Evolutionary conservation across 306 rosid species (phyloP).

Genomic region (Dicorynia guianensis): DNA sequence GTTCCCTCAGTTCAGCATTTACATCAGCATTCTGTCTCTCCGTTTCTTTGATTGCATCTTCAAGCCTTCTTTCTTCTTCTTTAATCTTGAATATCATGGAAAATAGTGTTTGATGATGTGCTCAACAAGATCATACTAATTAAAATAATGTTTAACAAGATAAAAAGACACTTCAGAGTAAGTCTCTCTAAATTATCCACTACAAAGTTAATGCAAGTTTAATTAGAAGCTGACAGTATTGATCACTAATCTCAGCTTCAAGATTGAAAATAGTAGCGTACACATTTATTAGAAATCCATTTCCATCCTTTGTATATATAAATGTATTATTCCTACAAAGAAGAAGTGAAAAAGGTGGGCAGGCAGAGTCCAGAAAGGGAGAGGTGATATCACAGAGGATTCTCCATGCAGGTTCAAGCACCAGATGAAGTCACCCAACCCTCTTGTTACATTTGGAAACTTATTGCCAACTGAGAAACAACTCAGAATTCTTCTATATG

Average conservation of each 20-base stretch:
- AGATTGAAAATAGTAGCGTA: conserved; percentile 15
- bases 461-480: background rate
- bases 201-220: conserved; percentile 3
- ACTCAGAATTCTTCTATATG: background rate
- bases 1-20: conserved; percentile 80
- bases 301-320: conserved; percentile 1
- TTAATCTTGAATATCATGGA: conserved; percentile 67
- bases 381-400: background rate
- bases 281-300: background rate
- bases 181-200: conserved; percentile 12
- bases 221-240: conserved; percentile 15
- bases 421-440: conserved; percentile 22
- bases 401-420: background rate
- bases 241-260: conserved; percentile 9
- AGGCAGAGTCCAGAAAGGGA: background rate
- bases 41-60: conserved; percentile 84
- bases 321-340: conserved; percentile 3
- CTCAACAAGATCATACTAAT: conserved; percentile 37
- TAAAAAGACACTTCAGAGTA: conserved; percentile 8
- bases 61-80: conserved; percentile 93
- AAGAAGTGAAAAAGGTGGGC: background rate
- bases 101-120: conserved; percentile 30
- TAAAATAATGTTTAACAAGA: conserved; percentile 18
- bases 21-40: conserved; percentile 82
- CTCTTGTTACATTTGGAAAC: conserved; percentile 29